These are phyloP conservation scores for Nissolia schottii DNA, from an alignment of 306 rosid species.

Conservation along the genomic window DNA sequence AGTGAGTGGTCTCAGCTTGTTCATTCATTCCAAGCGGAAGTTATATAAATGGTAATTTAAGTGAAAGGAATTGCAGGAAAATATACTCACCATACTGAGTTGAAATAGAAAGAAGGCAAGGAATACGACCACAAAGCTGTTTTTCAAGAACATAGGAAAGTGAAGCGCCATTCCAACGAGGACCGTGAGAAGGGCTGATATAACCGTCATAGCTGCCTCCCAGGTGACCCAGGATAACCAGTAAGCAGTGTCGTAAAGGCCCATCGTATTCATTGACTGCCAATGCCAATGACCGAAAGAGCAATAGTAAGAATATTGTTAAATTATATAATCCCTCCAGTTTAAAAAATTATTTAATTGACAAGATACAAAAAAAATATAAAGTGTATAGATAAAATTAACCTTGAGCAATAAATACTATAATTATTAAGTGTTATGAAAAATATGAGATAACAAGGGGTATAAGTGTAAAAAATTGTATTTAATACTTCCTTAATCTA, in stretches of 20 bases:
- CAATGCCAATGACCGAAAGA: conserved; percentile 16
- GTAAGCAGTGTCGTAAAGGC: conserved; percentile 85
- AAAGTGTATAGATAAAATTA: no score
- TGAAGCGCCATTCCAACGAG: conserved; percentile 86
- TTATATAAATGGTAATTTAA: not conserved
- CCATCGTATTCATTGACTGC: conserved; percentile 96
- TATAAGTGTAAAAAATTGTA: no score
- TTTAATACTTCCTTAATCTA: no score
- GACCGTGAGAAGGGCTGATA: conserved; percentile 74
- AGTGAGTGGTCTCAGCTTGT: no score
- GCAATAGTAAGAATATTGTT: no score
- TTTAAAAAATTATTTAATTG: no score
- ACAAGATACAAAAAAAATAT: no score
- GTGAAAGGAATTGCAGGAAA: not conserved
- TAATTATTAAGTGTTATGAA: no score
- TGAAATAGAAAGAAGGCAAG: conserved; percentile 80
- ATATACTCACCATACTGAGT: conserved; percentile 70
- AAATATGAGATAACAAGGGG: no score
- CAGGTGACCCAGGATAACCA: conserved; percentile 91
- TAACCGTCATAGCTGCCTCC: conserved; percentile 58
- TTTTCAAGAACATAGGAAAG: conserved; percentile 66
- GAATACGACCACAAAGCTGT: conserved; percentile 53
- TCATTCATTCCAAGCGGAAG: not conserved
- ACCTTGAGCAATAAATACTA: not conserved
- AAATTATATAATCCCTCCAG: no score